A percentile compares a stretch with the other conserved stretches of the same genome.
phyloP scores from a whole-genome alignment of 805 yeast species.

The Maudiozyma saulgeensis region DNA sequence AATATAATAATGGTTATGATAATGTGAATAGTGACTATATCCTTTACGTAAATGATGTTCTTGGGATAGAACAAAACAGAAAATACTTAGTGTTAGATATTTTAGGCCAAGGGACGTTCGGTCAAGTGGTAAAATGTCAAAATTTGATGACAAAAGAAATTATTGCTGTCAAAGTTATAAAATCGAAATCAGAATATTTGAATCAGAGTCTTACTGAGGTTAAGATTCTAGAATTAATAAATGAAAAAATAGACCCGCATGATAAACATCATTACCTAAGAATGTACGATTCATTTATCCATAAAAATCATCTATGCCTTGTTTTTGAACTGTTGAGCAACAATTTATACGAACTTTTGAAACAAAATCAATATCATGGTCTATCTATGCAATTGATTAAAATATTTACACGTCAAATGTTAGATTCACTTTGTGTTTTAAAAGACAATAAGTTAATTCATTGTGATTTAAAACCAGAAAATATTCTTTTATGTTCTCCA shows the following conservation, averaged over 20 bases:
- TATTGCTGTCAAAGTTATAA: slow-evolving; percentile 90
- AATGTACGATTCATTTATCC: slow-evolving; percentile 80
- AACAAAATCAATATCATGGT: slow-evolving; percentile 91
- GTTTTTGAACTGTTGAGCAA: slow-evolving; percentile 86
- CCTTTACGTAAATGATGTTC: slow-evolving; percentile 83
- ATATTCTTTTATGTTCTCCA: slow-evolving; percentile 68
- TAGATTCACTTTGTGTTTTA: slow-evolving; percentile 71
- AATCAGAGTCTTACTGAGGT: slow-evolving; percentile 91
- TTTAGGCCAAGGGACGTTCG: slow-evolving; percentile 95
- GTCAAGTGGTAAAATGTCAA: slow-evolving; percentile 91
- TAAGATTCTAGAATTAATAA: slow-evolving; percentile 70
- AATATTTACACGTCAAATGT: slow-evolving; percentile 66
- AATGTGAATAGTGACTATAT: slow-evolving; percentile 87
- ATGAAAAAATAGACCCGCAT: slow-evolving; percentile 56
- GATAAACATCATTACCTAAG: slow-evolving; percentile 69
- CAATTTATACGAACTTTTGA: slow-evolving; percentile 80
- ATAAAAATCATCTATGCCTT: slow-evolving; percentile 83
- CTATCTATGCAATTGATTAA: slow-evolving; percentile 69
- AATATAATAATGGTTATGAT: slow-evolving; percentile 72
- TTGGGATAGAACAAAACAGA: slow-evolving; percentile 61
- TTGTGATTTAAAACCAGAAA: slow-evolving; percentile 96
- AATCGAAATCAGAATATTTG: slow-evolving; percentile 81
- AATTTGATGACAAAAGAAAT: slow-evolving; percentile 68
- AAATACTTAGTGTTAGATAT: slow-evolving; percentile 84
- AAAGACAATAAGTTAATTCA: slow-evolving; percentile 82